phyloP scores from a whole-genome alignment of 306 rosid species.

The Comarum palustre region DNA sequence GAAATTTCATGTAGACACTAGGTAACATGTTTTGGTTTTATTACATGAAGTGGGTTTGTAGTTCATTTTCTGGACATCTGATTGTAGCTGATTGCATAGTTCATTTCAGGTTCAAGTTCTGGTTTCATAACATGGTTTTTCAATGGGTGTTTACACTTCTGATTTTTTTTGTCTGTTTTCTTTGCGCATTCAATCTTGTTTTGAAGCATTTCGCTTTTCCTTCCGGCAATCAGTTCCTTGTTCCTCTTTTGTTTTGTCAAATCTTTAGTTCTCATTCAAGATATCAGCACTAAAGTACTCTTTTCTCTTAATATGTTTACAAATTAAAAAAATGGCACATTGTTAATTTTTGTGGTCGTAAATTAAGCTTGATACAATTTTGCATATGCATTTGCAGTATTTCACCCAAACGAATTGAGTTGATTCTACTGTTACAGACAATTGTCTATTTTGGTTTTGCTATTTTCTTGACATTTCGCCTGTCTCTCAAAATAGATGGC shows the following conservation, averaged over 20 bases:
- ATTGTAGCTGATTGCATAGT: background rate
- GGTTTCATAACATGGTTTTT: background rate
- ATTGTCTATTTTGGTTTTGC: background rate
- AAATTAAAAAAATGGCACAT: background rate
- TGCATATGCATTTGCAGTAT: background rate
- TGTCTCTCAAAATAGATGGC: slow-evolving; percentile 30
- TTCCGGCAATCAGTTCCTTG: background rate
- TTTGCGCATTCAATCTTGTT: background rate
- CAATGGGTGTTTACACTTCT: background rate
- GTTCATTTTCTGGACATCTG: background rate
- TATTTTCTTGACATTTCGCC: background rate
- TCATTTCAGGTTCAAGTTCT: background rate
- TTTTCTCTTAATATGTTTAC: background rate
- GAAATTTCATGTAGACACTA: background rate
- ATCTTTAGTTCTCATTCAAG: background rate
- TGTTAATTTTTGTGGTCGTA: background rate
- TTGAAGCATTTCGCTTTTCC: background rate
- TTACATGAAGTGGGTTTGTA: background rate
- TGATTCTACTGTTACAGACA: background rate
- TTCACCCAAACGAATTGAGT: background rate
- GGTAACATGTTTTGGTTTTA: background rate
- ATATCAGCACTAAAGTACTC: background rate
- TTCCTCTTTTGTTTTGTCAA: background rate
- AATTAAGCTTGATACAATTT: background rate
- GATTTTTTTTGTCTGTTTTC: background rate